Percentiles rank a stretch among this genome's conserved stretches.
Conservation (phyloP, 192 early-diverging fungal genomes). For the Gorgonomyces haynaldii region DNA sequence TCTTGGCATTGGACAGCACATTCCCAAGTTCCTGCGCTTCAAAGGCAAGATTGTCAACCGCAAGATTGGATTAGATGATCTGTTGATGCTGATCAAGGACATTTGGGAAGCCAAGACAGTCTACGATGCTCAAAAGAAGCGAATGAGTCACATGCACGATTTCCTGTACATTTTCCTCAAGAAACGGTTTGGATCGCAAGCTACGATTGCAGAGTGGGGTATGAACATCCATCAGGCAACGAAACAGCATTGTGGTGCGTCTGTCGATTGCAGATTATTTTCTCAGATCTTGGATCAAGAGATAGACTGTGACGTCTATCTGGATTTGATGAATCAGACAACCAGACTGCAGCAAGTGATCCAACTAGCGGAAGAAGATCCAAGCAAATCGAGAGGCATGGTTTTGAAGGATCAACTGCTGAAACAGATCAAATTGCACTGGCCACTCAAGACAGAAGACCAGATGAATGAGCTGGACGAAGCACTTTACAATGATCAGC, state of each 20-base stretch:
- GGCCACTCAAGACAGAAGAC: conserved; percentile 5
- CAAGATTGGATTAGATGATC: conserved; percentile 23
- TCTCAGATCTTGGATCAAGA: conserved; percentile 18
- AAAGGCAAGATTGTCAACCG: conserved; percentile 42
- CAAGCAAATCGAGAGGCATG: too few species aligned
- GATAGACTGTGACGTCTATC: conserved; percentile 10
- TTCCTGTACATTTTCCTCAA: conserved; percentile 45
- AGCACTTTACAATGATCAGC: conserved; percentile 33
- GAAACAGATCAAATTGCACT: conserved; percentile 3
- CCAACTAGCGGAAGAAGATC: too few species aligned
- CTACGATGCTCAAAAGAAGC: conserved; percentile 20
- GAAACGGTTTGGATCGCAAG: conserved; percentile 44
- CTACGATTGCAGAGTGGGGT: conserved; percentile 46
- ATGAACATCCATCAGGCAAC: conserved; percentile 37
- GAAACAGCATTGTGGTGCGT: conserved; percentile 18
- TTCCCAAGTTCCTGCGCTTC: conserved; percentile 14
- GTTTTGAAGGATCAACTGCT: too few species aligned
- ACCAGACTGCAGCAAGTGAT: too few species aligned
- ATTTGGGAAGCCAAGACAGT: conserved; percentile 44
- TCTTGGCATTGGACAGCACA: background rate
- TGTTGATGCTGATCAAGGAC: conserved; percentile 29
- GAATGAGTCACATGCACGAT: conserved; percentile 19
- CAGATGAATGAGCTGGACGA: conserved; percentile 23
- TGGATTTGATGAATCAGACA: background rate
- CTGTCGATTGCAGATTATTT: conserved; percentile 29